Evolutionary conservation across 1,284 basidiomycete species (phyloP).

Genomic region (Ustilago curta): DNA sequence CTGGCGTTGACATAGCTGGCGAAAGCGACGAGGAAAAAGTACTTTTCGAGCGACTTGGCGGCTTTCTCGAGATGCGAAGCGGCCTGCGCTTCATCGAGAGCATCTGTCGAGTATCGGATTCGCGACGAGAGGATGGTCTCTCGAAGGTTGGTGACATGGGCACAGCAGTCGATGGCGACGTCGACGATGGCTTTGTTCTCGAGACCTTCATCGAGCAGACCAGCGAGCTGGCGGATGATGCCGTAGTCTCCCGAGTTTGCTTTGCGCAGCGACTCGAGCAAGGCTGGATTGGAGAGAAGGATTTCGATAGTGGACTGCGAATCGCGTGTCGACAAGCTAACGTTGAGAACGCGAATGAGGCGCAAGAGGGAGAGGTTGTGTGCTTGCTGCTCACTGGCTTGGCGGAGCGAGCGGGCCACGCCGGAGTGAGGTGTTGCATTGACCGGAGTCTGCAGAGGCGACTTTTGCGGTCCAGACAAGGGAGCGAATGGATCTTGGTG

Average conservation of each 20-base stretch:
- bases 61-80: conserved; percentile 59
- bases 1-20: conserved; percentile 85
- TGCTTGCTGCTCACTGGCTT: conserved; percentile 78
- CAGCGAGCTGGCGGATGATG: conserved; percentile 62
- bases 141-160: conserved; percentile 65
- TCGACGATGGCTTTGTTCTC: conserved; percentile 66
- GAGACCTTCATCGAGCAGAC: conserved; percentile 65
- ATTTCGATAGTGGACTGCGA: conserved; percentile 60
- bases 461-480: conserved; percentile 29
- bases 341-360: conserved; percentile 85
- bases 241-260: conserved; percentile 67
- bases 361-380: conserved; percentile 83
- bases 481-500: conserved; percentile 79
- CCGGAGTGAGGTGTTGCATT: conserved; percentile 44
- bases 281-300: conserved; percentile 60
- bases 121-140: conserved; percentile 64
- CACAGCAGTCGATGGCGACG: conserved; percentile 64
- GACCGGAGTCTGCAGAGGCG: conserved; percentile 29
- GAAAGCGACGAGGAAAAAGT: conserved; percentile 94
- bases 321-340: conserved; percentile 73
- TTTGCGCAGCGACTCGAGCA: conserved; percentile 62
- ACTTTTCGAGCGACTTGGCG: conserved; percentile 72
- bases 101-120: conserved; percentile 60
- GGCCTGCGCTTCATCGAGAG: conserved; percentile 51
- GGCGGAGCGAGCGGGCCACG: conserved; percentile 50